Base-by-base conservation (phyloP, 176 grass and related monocot species). In the Hordeum marinum region DNA sequence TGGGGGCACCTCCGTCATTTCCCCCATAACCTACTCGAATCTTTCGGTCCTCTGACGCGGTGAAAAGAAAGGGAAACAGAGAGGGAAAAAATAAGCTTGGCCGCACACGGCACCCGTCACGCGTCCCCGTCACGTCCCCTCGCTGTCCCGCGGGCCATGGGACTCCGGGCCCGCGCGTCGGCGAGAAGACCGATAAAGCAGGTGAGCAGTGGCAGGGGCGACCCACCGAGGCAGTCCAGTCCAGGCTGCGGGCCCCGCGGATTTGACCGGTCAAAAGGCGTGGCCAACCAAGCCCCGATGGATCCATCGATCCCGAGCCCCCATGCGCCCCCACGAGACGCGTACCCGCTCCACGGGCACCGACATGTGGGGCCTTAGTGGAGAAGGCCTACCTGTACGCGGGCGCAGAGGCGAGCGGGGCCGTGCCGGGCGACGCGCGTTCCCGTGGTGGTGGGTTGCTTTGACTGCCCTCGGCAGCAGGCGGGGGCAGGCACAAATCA, bases 191-290 rank as follows among this genome's bases (percentile, higher is more conserved):
- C 6, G 72, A 26, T 29, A 52, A 75, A 75, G 42, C 43, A 20
- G 41, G 72, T 31, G 18, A 21, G 10, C 54, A 12, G 63, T 7
- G 2, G 10, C 6, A 14, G 39, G 12, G 21, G 17, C 3, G 27
- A 11, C 24, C 24, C 14, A 58, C 40, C 79, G 13, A 57, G 18
- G 83, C 79, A 15, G 69, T 72, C 69, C 69, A 27, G 84, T 60
- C 80, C 80, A 9, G 74, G 21, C 37, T 3, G 80, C 32, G 80
- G 80, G 80, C 39, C 76, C 89, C 23, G 37, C n/a, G 1, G 85
- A 76, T 84, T 87, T 87, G 89, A 91, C 89, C 81, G 81, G 89
- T 91, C 89, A 91, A 91, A 87, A 87, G 85, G 85, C 69, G 74
- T 84, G 80, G 48, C 80, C 80, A 80, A 74, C 76, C 62, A 54